Evolutionary conservation across 2,329 filamentous ascomycete species (phyloP), one percentile per base, ranked within the genome.

Genomic region (Stemphylium vesicarium): DNA sequence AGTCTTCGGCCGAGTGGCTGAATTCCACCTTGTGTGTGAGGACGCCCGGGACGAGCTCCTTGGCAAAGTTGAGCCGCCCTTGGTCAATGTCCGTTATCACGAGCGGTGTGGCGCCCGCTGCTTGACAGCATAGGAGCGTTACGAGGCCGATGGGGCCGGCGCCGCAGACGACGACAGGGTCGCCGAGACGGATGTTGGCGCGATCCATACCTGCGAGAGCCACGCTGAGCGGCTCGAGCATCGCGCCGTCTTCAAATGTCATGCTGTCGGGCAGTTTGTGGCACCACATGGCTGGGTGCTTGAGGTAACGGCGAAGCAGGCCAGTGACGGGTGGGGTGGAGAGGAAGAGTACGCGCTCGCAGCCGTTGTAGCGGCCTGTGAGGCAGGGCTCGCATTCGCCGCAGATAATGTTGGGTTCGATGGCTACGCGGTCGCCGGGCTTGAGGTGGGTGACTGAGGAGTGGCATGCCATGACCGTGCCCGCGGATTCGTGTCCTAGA

Each of bases 31-130:
- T 89, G 82, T 94, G 90, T 11, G 92, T 96, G 69, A 86, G 84
- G 41, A 91, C 91, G 38, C 85, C 84, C 2, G 93, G 92, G 53
- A 89, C 90, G 50, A 97, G 82, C 68, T 89, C 85, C 79, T 91
- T 91, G 46, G 95, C 94, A 71, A 97, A 97, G 46, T 84, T 83
- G 58, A 98, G 81, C 24, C 94, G 85, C 52, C 90, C 90, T 69
- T 92, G 89, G 69, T 96, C 92, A 68, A 98, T 96, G 75, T 98
- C 95, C 4, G 94, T 97, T 72, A 98, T 92, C 64, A 96, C 90
- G 60, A 98, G 85, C 13, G 94, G 94, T 62, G 90, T 91, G 7
- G 94, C 94, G 41, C 95, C 95, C 0, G 93, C 92, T 5, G 94
- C 94, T 62, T 86, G 85, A 67, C 85, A 88, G 78, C 92, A 60